Percentiles rank a stretch among this genome's conserved stretches.
These are phyloP conservation scores for Ophiostoma ips DNA, from an alignment of 2,329 filamentous ascomycete genomes.

Conservation along the genomic window DNA sequence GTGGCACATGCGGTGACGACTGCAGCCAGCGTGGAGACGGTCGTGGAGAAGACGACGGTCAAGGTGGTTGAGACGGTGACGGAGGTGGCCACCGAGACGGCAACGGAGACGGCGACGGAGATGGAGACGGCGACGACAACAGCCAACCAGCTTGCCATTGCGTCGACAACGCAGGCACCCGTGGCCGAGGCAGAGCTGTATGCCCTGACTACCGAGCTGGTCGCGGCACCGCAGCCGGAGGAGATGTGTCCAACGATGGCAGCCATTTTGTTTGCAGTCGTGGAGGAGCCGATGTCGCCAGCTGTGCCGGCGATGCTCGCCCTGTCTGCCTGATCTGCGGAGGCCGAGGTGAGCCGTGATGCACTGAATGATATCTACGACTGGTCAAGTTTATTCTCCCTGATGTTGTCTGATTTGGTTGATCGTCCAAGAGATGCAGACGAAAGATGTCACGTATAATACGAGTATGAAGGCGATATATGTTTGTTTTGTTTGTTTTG, in stretches of 20 bases:
- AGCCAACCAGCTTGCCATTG: neutral
- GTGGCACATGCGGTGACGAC: neutral
- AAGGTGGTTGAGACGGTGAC: conserved; percentile 17
- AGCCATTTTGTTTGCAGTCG: no score
- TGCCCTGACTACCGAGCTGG: no score
- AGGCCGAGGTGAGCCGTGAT: neutral
- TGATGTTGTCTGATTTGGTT: neutral
- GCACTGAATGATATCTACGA: no score
- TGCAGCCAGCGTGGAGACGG: conserved; percentile 9
- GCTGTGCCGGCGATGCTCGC: no score
- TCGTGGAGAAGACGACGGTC: conserved; percentile 15
- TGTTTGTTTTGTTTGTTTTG: neutral
- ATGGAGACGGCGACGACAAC: neutral
- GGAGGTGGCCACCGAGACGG: conserved; percentile 14
- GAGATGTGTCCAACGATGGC: no score
- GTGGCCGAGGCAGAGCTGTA: neutral
- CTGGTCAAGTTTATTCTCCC: neutral
- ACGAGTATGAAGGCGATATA: neutral
- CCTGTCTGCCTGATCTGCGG: neutral
- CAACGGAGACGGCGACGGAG: conserved; percentile 7
- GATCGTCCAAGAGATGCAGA: neutral
- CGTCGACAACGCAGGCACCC: neutral
- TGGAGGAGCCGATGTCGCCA: no score
- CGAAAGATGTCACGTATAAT: neutral
- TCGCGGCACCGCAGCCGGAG: no score